Evolutionary conservation across 208 protist genomes (phyloP), one percentile per base, ranked within the genome.

Genomic region (Acanthamoeba healyi): DNA sequence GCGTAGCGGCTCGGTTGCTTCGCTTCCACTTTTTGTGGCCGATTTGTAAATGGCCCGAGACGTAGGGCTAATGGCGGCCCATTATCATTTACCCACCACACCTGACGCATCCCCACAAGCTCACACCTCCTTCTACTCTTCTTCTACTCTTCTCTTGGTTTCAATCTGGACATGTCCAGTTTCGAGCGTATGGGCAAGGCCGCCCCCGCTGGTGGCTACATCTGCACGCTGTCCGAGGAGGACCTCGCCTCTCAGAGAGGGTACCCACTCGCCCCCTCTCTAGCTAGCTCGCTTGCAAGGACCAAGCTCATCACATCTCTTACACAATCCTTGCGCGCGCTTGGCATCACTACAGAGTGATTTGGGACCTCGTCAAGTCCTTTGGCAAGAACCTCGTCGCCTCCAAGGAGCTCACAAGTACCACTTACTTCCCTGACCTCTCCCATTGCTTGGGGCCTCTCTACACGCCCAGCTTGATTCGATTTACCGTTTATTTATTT

Each of bases 361-460:
- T 92, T 92, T 95, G 89, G 90, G 91, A 94, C 54, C 65, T 95
- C 63, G 79, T 95, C 29, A 95, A 95, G 84, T 79, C 65, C 58
- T 70, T 94, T 54, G 94, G 94, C 29, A 94, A 94, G 46, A 96
- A 92, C 82, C 56, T 96, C 17, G 65, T 95, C 34, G 67, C 91
- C 58, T 93, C 87, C 34, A 96, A 96, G 88, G 93, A 96, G 44
- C 79, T 96, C 26, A 72, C 74, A 9, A 96, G 92, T 86, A 94
- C 79, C 34, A 1, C 22, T 9, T 26, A 3, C 17, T 29, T 6
- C 22, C 54, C n/a, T 12, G 0, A 15, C 0, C 24, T 29, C 54
- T 61, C 54, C n/a, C n/a, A n/a, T n/a, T n/a, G n/a, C n/a, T n/a
- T n/a, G n/a, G n/a, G n/a, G n/a, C n/a, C n/a, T n/a, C n/a, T n/a